Evolutionary conservation across 768 basidiomycete species (phyloP), one percentile per base, ranked within the genome.

Genomic region (Exsudoporus frostii): DNA sequence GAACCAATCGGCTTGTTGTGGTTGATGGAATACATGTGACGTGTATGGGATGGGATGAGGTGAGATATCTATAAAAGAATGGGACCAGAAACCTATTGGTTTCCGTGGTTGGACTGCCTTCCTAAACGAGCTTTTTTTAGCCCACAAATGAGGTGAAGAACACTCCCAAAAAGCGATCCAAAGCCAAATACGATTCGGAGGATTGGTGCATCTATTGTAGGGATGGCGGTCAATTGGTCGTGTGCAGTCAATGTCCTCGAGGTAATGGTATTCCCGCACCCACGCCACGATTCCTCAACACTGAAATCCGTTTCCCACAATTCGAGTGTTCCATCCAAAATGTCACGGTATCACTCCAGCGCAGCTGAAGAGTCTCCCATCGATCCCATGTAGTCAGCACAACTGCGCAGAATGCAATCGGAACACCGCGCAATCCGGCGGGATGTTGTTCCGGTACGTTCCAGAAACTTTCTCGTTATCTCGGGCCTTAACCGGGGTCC

Each of bases 191-290:
- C 49, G 82, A 79, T 4, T 77, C 71, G 27, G 81, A 85, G 61
- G 82, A 85, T 54, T 82, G 73, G 69, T 85, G 84, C 63, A 75
- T 79, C 33, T 68, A 75, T 51, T 85, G 84, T 64, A 72, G 79
- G 30, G 84, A 85, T 46, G 84, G 83, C 1, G 83, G 84, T 0
- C 74, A 80, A 41, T 57, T 85, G 8, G 65, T 77, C 37, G 48
- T 76, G 14, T 85, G 84, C 59, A 32, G 52, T 9, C 47, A 54
- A 17, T 85, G 84, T 62, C 84, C 84, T 40, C 73, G 83, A 68
- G 81, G 83, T 81, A 55, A 71, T 39, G 20, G 5, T 20, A 24
- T 36, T 50, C 37, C 32, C 38, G 6, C 43, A 27, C 51, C 48
- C 48, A 64, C 36, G 38, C 42, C 25, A 20, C 40, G 34, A 40